Evolutionary conservation across 179 eudicot genomes (phyloP).

Genomic region (Camellia oleifera): DNA sequence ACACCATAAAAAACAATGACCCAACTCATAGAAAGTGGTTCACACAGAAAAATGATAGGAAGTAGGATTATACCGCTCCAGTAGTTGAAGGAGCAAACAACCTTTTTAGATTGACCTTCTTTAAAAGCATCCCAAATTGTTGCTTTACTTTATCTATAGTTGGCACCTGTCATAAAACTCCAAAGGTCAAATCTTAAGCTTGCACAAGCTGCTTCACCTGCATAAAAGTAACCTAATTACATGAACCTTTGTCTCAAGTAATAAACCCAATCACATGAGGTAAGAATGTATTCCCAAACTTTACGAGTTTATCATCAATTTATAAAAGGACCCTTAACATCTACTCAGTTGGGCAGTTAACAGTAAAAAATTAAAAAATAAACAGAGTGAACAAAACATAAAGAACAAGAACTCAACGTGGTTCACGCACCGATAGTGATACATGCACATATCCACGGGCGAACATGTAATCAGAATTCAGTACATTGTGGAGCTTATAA

Average conservation of each 20-base stretch:
- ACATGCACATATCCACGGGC: neutral
- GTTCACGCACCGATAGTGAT: neutral
- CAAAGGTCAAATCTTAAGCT: neutral
- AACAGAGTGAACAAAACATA: neutral
- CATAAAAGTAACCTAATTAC: neutral
- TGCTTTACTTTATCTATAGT: constrained; percentile 28
- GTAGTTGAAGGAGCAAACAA: constrained; percentile 72
- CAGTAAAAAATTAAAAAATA: neutral
- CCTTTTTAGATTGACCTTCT: constrained; percentile 45
- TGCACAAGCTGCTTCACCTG: constrained; percentile 5
- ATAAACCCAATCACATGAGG: neutral
- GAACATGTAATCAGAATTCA: neutral
- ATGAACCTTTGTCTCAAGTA: neutral
- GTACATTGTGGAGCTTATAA: neutral
- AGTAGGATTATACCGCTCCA: constrained; percentile 53
- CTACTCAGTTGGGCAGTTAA: neutral
- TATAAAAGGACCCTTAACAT: neutral
- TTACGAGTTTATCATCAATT: neutral
- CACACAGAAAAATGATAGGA: neutral
- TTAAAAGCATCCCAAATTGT: constrained; percentile 18
- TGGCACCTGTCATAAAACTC: constrained; percentile 31
- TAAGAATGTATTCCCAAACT: neutral
- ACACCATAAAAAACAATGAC: neutral
- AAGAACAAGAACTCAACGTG: neutral
- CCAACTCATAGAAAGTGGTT: neutral